Conservation (phyloP, 2,329 filamentous ascomycete genomes). For the Chrysoporthe austroafricana region DNA sequence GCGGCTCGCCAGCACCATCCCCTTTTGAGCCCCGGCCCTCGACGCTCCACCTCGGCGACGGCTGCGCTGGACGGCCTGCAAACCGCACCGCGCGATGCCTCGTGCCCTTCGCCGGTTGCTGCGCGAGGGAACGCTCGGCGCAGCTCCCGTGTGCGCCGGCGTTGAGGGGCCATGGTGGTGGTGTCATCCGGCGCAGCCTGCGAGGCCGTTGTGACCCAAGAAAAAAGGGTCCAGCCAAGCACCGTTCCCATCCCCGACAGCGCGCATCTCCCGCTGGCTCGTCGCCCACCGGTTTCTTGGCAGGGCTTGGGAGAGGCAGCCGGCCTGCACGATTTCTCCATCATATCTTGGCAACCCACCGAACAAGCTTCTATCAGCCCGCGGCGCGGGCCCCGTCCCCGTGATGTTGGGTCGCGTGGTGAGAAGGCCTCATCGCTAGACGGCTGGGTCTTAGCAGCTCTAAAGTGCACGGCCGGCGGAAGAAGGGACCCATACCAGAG, state of each 20-base stretch:
- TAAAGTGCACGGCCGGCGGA: background rate
- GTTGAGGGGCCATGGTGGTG: background rate
- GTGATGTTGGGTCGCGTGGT: background rate
- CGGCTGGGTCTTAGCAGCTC: background rate
- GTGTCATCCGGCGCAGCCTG: background rate
- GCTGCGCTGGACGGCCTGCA: background rate
- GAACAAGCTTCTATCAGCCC: constrained; percentile 4
- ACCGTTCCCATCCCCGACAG: background rate
- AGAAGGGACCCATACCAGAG: background rate
- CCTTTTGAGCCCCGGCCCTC: background rate
- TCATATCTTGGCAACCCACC: background rate
- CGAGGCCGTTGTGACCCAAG: background rate
- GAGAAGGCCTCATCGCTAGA: background rate
- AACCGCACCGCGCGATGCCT: background rate
- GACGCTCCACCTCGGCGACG: constrained; percentile 1
- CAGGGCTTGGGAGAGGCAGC: background rate
- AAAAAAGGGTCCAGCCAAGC: constrained; percentile 7
- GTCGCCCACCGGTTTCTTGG: constrained; percentile 2
- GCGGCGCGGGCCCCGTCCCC: background rate
- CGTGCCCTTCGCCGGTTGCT: background rate
- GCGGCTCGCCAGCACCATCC: background rate
- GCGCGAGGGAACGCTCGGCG: background rate
- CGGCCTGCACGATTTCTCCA: background rate
- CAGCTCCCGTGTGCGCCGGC: background rate
- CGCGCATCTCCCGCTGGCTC: constrained; percentile 2